phyloP scores from a whole-genome alignment of 768 basidiomycete genomes.

The Mycena alexandri region DNA sequence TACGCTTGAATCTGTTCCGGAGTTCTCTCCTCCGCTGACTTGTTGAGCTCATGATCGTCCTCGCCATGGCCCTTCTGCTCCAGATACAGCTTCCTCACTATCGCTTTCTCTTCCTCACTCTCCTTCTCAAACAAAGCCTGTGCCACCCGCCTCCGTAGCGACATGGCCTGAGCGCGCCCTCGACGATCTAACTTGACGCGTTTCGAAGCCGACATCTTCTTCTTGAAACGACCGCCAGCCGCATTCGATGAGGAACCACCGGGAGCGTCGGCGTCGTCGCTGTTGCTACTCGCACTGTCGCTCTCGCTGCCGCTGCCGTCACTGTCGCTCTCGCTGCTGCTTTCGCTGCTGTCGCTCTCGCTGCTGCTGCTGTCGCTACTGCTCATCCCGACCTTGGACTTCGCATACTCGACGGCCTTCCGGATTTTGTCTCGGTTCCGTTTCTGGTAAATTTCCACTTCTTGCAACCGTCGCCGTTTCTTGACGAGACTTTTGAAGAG shows the following conservation, averaged over 20 bases:
- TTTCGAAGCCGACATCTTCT: background rate
- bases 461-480: background rate
- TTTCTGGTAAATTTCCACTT: background rate
- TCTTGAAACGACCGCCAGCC: too few species aligned
- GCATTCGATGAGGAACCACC: too few species aligned
- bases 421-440: background rate
- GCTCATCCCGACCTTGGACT: too few species aligned
- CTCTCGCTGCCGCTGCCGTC: too few species aligned
- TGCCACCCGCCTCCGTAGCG: background rate
- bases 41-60: background rate
- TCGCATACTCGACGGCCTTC: background rate
- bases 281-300: too few species aligned
- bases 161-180: too few species aligned
- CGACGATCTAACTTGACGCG: background rate
- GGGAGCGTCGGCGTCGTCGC: too few species aligned
- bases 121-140: background rate
- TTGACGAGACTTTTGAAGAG: background rate
- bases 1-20: background rate
- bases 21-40: background rate
- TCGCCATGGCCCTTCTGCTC: too few species aligned
- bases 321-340: too few species aligned
- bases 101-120: background rate
- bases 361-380: too few species aligned
- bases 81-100: background rate
- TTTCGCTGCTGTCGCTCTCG: too few species aligned